These are phyloP conservation scores for Lactarius akahatsu DNA, from an alignment of 768 basidiomycete genomes.

Conservation along the genomic window DNA sequence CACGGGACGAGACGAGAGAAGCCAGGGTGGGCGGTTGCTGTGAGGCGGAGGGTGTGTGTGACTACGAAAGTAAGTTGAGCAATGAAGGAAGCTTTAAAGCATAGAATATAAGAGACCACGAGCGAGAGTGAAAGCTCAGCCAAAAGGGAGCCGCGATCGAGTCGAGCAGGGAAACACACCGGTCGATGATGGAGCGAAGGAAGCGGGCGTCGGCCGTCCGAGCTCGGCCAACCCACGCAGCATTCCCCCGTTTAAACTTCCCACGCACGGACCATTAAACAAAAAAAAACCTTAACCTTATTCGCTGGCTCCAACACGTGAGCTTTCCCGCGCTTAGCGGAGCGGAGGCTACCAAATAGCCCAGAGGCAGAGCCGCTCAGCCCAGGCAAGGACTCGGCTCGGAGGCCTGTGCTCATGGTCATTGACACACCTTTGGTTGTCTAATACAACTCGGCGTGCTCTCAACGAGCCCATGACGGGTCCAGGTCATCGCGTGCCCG, in stretches of 20 bases:
- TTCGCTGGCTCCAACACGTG: conserved; percentile 19
- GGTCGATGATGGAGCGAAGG: conserved; percentile 33
- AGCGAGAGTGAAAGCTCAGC: conserved; percentile 37
- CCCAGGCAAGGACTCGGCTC: neutral
- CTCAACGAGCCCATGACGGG: conserved; percentile 13
- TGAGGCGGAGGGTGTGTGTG: conserved; percentile 32
- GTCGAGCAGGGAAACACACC: conserved; percentile 29
- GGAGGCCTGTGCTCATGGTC: neutral
- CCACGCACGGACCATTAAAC: conserved; percentile 31
- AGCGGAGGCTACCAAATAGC: neutral
- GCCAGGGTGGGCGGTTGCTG: conserved; percentile 37
- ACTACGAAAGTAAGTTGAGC: conserved; percentile 8
- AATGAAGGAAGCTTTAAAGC: conserved; percentile 21
- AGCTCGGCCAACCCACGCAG: conserved; percentile 31
- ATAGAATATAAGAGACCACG: conserved; percentile 34
- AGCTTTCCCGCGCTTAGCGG: conserved; percentile 11
- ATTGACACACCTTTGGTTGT: conserved; percentile 12
- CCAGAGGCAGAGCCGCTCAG: neutral
- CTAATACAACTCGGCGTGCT: conserved; percentile 11
- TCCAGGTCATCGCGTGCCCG: conserved; percentile 11
- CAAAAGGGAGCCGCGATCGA: conserved; percentile 38
- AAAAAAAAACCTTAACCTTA: conserved; percentile 32
- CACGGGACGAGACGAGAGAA: conserved; percentile 36
- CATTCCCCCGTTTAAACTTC: conserved; percentile 27
- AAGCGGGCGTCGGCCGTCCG: conserved; percentile 32